phyloP scores from a whole-genome alignment of 495 filamentous ascomycete species.

The Oidiodendron maius region DNA sequence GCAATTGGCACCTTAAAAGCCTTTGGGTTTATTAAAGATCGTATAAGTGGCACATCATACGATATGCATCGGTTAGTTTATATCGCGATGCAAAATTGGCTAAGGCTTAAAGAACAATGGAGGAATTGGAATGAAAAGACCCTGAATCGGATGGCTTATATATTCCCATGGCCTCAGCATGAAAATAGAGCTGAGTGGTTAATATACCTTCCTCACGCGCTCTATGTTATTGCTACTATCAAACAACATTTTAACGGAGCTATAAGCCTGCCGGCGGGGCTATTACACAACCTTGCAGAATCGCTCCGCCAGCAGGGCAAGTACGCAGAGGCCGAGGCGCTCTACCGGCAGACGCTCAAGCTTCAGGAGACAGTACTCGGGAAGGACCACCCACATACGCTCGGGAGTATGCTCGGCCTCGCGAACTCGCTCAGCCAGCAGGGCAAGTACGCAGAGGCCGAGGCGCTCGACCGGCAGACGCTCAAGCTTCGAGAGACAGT shows the following conservation, averaged over 20 bases:
- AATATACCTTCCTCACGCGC: too few species aligned
- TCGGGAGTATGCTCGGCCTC: conserved; percentile 27
- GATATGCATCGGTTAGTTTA: conserved; percentile 43
- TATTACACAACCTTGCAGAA: too few species aligned
- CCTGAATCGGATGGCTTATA: conserved; percentile 8
- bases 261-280: too few species aligned
- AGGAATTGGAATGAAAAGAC: conserved; percentile 10
- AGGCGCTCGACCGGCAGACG: conserved; percentile 17
- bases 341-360: too few species aligned
- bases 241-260: too few species aligned
- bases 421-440: too few species aligned
- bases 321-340: too few species aligned
- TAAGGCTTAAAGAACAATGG: conserved; percentile 5
- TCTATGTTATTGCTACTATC: too few species aligned
- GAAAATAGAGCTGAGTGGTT: conserved; percentile 9
- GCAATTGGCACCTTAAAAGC: conserved; percentile 12
- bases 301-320: too few species aligned
- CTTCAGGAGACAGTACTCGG: too few species aligned
- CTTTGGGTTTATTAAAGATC: conserved; percentile 9
- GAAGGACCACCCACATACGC: conserved; percentile 29
- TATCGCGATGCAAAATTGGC: conserved; percentile 33
- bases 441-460: too few species aligned
- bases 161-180: conserved; percentile 8
- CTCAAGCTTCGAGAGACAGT: conserved; percentile 10
- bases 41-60: neutral